phyloP scores from a whole-genome alignment of 2,329 filamentous ascomycete genomes.

The Grosmannia clavigera region DNA sequence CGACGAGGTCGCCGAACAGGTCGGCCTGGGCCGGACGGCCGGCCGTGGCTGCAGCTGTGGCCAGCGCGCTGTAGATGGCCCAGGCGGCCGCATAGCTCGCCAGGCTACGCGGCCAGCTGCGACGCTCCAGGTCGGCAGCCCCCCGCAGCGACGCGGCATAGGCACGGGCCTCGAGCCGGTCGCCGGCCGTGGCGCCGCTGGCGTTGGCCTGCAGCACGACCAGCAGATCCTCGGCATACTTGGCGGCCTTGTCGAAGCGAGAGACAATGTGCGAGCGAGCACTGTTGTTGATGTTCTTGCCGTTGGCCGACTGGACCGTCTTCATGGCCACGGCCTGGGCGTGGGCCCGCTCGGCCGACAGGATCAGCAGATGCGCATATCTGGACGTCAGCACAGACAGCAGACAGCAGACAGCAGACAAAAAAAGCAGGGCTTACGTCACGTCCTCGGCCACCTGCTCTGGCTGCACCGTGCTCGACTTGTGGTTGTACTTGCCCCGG shows the following conservation, averaged over 20 bases:
- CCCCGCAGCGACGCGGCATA: constrained; percentile 70
- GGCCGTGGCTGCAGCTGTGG: constrained; percentile 22
- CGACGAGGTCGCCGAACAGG: constrained; percentile 72
- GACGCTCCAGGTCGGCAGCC: constrained; percentile 73
- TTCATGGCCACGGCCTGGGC: constrained; percentile 95
- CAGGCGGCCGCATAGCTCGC: constrained; percentile 62
- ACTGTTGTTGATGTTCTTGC: constrained; percentile 65
- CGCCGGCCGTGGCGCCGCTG: constrained; percentile 55
- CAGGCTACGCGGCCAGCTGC: constrained; percentile 71
- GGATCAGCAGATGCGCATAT: constrained; percentile 65
- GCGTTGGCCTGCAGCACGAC: constrained; percentile 49
- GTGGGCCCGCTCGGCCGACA: constrained; percentile 85
- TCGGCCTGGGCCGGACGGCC: constrained; percentile 49
- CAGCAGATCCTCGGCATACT: constrained; percentile 53
- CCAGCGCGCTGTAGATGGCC: constrained; percentile 70
- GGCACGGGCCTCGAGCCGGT: constrained; percentile 74
- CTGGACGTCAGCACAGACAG: constrained; percentile 27
- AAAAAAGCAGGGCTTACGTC: constrained; percentile 44
- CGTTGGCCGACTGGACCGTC: constrained; percentile 64
- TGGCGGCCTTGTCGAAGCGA: constrained; percentile 67
- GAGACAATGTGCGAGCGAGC: constrained; percentile 83
- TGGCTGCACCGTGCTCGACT: constrained; percentile 57
- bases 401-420: constrained; percentile 3
- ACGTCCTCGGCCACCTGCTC: constrained; percentile 62
- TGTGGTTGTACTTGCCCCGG: constrained; percentile 65